Base-by-base conservation (phyloP, 1,139 yeast genomes). In the Geotrichum bryndzae region DNA sequence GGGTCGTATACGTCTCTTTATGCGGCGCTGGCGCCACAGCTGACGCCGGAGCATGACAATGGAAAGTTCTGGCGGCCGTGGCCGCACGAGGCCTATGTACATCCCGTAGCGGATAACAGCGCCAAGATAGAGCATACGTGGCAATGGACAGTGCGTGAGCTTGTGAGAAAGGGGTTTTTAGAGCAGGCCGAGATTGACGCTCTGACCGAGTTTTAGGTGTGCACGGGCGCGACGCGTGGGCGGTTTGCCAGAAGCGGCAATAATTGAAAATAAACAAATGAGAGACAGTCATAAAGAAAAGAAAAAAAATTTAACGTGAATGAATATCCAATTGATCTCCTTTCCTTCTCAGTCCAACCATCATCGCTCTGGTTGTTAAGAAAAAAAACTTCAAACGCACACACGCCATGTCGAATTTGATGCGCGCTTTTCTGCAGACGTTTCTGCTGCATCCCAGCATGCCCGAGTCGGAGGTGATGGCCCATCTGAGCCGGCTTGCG, bases 71-170 rank as follows among this genome's bases (percentile, higher is more conserved):
- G 35, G 29, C n/a, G 56, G 6, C 65, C 70, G 85, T 80, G 66
- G 82, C 80, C 88, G 0, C 84, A 82, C 53, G 94, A 91, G 0
- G 74, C 74, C 4, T 82, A 81, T 65, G 72, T 82, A 0, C 72
- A 73, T 25, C 86, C 92, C 2, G 84, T 90, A 51, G 71, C 74
- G 33, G 73, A 76, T 33, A 82, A 86, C 69, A 74, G 82, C 74
- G 84, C 83, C 63, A 83, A 81, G 68, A 89, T 90, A 1, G 86
- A 87, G 10, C 76, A 84, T 58, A 85, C 90, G 22, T 90, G 96
- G 94, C 83, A 84, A n/a, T 89, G 96, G 96, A 87, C 96, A 0
- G 81, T 84, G 5, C 81, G 79, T 58, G 82, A 87, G 69, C 74
- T 90, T 63, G 79, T 63, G 80, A 82, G 64, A 76, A 89, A 60